Base-by-base conservation (phyloP, 148 eudicot species). In the Vaccinium corymbosum region DNA sequence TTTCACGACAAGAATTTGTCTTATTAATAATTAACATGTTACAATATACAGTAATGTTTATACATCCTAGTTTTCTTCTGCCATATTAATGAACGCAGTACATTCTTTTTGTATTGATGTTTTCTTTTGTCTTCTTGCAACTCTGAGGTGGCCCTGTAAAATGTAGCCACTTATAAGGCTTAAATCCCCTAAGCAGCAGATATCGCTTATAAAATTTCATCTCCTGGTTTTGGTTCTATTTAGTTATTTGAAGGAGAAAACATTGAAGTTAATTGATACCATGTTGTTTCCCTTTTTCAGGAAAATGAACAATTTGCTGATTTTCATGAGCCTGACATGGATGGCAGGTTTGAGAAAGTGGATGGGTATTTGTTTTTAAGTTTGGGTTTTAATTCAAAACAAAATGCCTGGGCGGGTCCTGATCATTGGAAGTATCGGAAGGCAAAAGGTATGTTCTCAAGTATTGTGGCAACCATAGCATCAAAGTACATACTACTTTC, bases 381-480 rank as follows among this genome's bases (percentile, higher is more conserved):
- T 85, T 88, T 92, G 82, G 97, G 97, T 46, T 86, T 91, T 79
- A 84, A 88, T 29, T 92, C 93, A 76, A 93, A 90, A 74, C 93
- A 88, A 78, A 97, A 97, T 89, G 95, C 95, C 4, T 97, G 99
- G 99, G 99, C 99, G 70, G 99, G 99, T 84, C 97, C 99, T 73
- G 93, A 94, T 85, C 98, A 94, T 77, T 97, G 99, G 99, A 97
- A 94, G 90, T 97, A 91, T 77, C 86, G 91, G 70, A 97, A 93
- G 79, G 81, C 86, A 27, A 93, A 92, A 91, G 94, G 99, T 94
- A 32, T 22, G 66, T 17, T 80, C 77, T 14, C 1, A 48, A n/a
- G 51, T 73, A 79, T 50, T 8, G 50, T 50, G 27, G 61, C 55
- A 64, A 52, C 56, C 64, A 57, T 59, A 62, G n/a, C 57, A 17